These are phyloP conservation scores for Themeda triandra DNA, from an alignment of 176 grass and related monocot species.

Conservation along the genomic window DNA sequence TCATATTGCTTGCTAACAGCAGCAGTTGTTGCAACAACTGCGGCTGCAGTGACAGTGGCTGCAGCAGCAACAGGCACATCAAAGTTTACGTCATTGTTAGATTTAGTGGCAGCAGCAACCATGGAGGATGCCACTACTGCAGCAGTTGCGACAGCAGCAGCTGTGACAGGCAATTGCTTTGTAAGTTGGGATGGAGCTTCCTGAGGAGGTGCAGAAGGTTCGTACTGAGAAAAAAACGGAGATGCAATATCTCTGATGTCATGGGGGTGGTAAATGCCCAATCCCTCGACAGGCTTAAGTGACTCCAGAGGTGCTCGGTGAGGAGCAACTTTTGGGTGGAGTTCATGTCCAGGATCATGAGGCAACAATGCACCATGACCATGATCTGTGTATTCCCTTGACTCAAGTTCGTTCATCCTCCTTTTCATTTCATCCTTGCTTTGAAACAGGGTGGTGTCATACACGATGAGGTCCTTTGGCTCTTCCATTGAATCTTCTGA, in stretches of 20 bases:
- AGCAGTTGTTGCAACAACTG: conserved; percentile 85
- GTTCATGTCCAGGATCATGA: conserved; percentile 42
- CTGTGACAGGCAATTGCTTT: conserved; percentile 83
- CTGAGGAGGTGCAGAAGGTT: conserved; percentile 58
- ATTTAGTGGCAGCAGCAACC: conserved; percentile 91
- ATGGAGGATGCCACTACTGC: conserved; percentile 95
- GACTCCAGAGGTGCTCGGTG: conserved; percentile 34
- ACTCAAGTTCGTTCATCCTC: conserved; percentile 48
- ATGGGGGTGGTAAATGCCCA: conserved; percentile 26
- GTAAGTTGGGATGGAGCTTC: conserved; percentile 27
- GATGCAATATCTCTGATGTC: conserved; percentile 33
- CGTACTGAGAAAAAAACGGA: conserved; percentile 37
- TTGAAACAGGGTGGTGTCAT: conserved; percentile 50
- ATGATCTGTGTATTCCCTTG: conserved; percentile 46
- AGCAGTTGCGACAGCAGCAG: conserved; percentile 96
- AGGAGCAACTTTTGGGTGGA: conserved; percentile 39
- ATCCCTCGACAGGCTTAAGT: conserved; percentile 56
- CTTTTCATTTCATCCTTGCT: conserved; percentile 69
- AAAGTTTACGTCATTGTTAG: conserved; percentile 71
- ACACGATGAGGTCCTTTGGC: conserved; percentile 59
- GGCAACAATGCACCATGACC: conserved; percentile 59
- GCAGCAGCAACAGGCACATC: conserved; percentile 83
- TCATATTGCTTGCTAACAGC: conserved; percentile 74
- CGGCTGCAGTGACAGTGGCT: conserved; percentile 87
- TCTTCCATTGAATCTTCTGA: conserved; percentile 78